Percentiles rank a stretch among this genome's conserved stretches.
Conservation (phyloP, 116 monocot genomes). For the Trichopus zeylanicus region DNA sequence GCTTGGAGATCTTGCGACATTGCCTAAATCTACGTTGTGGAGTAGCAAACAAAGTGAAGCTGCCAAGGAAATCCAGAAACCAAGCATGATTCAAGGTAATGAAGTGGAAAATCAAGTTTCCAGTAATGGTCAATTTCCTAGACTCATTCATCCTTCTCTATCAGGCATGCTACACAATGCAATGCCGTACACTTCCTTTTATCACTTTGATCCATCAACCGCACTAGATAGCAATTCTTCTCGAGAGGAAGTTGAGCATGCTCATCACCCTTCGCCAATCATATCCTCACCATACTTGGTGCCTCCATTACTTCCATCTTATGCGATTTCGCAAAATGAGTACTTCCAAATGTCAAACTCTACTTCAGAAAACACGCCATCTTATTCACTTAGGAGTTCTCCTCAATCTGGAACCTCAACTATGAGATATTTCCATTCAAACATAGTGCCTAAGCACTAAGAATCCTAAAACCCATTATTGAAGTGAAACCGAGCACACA, state of each 20-base stretch:
- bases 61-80: not conserved
- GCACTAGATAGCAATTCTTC: not conserved
- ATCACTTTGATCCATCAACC: slow-evolving; percentile 9
- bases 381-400: not conserved
- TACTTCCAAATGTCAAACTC: not conserved
- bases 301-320: not conserved
- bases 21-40: not conserved
- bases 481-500: not conserved
- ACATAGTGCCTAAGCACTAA: not conserved
- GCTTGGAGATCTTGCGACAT: not conserved
- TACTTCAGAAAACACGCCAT: not conserved
- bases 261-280: not conserved
- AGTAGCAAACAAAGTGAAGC: too few relatives aligned
- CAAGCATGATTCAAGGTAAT: not conserved
- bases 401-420: not conserved
- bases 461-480: not conserved
- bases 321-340: not conserved
- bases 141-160: not conserved
- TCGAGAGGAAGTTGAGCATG: not conserved
- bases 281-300: not conserved
- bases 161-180: not conserved
- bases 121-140: not conserved
- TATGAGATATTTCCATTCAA: slow-evolving; percentile 6
- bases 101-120: not conserved
- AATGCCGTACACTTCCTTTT: slow-evolving; percentile 1